Evolutionary conservation across 2,329 filamentous ascomycete genomes (phyloP).

Genomic region (Aureobasidium sp.): DNA sequence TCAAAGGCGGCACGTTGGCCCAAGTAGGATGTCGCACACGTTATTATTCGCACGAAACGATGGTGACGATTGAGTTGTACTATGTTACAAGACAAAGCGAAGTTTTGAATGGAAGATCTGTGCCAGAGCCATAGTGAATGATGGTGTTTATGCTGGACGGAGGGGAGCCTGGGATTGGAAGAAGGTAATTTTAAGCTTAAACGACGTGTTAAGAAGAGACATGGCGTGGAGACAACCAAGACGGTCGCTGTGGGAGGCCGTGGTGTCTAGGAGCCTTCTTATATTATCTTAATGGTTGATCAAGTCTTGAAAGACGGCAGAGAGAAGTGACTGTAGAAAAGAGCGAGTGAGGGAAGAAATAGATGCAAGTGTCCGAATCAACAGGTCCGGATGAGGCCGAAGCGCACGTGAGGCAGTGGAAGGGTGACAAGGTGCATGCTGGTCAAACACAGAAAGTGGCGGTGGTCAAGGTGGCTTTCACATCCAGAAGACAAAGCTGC

Average conservation of each 20-base stretch:
- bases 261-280: no score
- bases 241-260: not conserved
- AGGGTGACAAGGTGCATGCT: not conserved
- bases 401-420: not conserved
- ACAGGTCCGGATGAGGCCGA: not conserved
- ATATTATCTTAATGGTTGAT: no score
- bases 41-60: not conserved
- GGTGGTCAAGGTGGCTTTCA: not conserved
- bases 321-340: no score
- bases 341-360: no score
- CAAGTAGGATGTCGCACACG: no score
- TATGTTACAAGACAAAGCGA: not conserved
- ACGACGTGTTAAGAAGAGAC: not conserved
- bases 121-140: no score
- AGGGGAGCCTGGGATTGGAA: not conserved
- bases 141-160: no score
- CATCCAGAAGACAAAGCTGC: no score
- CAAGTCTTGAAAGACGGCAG: not conserved
- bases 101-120: no score
- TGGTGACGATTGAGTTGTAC: not conserved
- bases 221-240: not conserved
- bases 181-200: constrained; percentile 5
- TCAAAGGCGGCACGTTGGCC: not conserved
- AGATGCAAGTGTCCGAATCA: not conserved
- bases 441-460: not conserved